Conservation (phyloP, 1,284 basidiomycete species). For the Papiliotrema flavescens region DNA sequence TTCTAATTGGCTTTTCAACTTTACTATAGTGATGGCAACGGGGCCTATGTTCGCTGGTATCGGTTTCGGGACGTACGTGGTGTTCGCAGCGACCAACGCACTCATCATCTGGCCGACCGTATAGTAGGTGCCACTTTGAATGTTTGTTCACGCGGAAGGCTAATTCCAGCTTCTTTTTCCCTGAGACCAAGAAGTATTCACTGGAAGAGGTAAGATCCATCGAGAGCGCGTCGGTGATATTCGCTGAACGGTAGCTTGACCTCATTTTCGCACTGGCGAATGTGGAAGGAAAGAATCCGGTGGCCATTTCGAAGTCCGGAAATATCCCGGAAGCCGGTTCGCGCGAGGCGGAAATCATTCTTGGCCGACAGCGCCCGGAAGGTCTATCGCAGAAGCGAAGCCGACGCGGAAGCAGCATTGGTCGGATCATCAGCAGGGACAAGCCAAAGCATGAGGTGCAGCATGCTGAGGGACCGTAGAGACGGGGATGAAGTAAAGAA, state of each 20-base stretch:
- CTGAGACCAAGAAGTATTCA: slow-evolving; percentile 32
- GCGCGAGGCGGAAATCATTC: slow-evolving; percentile 31
- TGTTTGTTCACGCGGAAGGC: too few species aligned
- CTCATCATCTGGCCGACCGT: slow-evolving; percentile 37
- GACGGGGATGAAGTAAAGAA: too few species aligned
- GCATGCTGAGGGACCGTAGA: neutral
- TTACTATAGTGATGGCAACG: slow-evolving; percentile 35
- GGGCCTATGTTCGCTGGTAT: slow-evolving; percentile 40
- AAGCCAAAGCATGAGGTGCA: neutral
- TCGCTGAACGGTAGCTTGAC: slow-evolving; percentile 28
- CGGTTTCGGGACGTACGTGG: slow-evolving; percentile 37
- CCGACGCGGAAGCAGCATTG: neutral
- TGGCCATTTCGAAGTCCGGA: slow-evolving; percentile 19
- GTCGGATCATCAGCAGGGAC: neutral
- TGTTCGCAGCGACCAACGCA: slow-evolving; percentile 39
- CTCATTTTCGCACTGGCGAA: slow-evolving; percentile 36
- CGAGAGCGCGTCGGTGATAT: neutral
- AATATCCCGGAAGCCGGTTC: slow-evolving; percentile 31
- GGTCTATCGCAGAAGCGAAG: neutral
- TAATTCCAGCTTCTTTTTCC: slow-evolving; percentile 30
- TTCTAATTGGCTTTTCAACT: slow-evolving; percentile 49
- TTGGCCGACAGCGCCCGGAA: slow-evolving; percentile 11
- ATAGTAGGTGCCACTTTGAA: slow-evolving; percentile 10
- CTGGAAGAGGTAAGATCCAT: slow-evolving; percentile 33
- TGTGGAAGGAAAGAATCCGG: slow-evolving; percentile 22